Conservation (phyloP, 2,329 filamentous ascomycete genomes). For the Colletotrichum higginsianum region DNA sequence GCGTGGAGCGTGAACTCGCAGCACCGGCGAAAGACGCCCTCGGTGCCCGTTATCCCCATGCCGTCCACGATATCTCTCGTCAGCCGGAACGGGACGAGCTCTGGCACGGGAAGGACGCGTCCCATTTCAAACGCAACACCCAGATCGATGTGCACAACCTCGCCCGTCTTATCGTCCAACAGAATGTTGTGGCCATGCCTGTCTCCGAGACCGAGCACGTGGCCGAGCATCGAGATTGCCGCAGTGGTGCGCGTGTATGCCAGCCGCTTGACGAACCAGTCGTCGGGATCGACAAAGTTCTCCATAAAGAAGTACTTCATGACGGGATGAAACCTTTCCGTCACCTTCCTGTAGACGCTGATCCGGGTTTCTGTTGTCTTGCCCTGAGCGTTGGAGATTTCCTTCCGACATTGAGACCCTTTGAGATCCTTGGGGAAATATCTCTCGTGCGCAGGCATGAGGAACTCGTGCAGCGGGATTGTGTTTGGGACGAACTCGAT, state of each 20-base stretch:
- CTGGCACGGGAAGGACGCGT: slow-evolving; percentile 93
- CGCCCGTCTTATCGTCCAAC: slow-evolving; percentile 88
- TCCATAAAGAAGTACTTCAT: slow-evolving; percentile 99
- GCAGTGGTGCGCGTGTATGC: slow-evolving; percentile 95
- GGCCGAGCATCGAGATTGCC: slow-evolving; percentile 94
- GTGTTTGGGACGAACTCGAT: slow-evolving; percentile 98
- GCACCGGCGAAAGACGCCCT: slow-evolving; percentile 97
- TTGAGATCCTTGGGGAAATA: slow-evolving; percentile 91
- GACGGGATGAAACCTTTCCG: slow-evolving; percentile 88
- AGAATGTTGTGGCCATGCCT: slow-evolving; percentile 98
- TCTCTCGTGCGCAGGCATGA: slow-evolving; percentile 89
- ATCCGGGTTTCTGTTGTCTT: slow-evolving; percentile 80
- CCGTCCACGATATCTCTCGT: slow-evolving; percentile 96
- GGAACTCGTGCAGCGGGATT: slow-evolving; percentile 89
- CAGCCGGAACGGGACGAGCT: slow-evolving; percentile 94
- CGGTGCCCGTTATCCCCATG: slow-evolving; percentile 95
- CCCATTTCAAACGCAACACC: slow-evolving; percentile 98
- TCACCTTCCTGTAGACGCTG: slow-evolving; percentile 82
- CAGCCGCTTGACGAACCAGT: slow-evolving; percentile 92
- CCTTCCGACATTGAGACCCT: slow-evolving; percentile 80
- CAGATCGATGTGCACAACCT: slow-evolving; percentile 96
- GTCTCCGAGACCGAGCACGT: slow-evolving; percentile 93
- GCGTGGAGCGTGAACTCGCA: slow-evolving; percentile 98
- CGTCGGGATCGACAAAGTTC: slow-evolving; percentile 91
- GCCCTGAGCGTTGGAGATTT: slow-evolving; percentile 81